Evolutionary conservation across 768 basidiomycete species (phyloP).

Genomic region (Lactifluus pinguis): DNA sequence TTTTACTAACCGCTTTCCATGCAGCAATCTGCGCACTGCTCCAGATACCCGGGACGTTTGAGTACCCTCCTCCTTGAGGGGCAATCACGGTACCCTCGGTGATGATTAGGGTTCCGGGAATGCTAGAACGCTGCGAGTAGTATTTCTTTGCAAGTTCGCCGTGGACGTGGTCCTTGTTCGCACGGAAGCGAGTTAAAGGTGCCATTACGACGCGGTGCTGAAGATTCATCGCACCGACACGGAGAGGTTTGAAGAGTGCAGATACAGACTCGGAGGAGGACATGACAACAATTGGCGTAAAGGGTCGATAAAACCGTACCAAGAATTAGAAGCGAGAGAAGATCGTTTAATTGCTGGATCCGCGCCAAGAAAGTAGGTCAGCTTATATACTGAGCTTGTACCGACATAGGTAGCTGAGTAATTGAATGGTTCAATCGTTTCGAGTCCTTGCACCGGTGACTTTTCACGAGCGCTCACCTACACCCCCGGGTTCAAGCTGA

Average conservation of each 20-base stretch:
- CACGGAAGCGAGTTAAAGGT: conserved; percentile 42
- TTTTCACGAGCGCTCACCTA: no score
- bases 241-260: conserved; percentile 38
- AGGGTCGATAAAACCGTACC: no score
- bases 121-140: conserved; percentile 39
- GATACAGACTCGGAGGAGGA: not conserved
- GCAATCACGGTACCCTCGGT: conserved; percentile 50
- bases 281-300: not conserved
- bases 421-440: no score
- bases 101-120: conserved; percentile 46
- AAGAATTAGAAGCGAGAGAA: no score
- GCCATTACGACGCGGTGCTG: conserved; percentile 46
- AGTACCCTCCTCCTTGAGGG: conserved; percentile 38
- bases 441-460: no score
- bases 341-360: no score
- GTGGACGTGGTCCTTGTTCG: conserved; percentile 30
- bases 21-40: conserved; percentile 43
- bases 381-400: no score
- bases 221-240: conserved; percentile 34
- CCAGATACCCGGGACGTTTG: conserved; percentile 55
- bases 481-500: no score
- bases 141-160: conserved; percentile 34
- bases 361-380: no score
- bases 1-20: conserved; percentile 37
- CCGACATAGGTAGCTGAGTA: no score